Percentiles rank a stretch among this genome's conserved stretches.
Conservation (phyloP, 2,329 filamentous ascomycete species). For the Xylariaceae sp. region DNA sequence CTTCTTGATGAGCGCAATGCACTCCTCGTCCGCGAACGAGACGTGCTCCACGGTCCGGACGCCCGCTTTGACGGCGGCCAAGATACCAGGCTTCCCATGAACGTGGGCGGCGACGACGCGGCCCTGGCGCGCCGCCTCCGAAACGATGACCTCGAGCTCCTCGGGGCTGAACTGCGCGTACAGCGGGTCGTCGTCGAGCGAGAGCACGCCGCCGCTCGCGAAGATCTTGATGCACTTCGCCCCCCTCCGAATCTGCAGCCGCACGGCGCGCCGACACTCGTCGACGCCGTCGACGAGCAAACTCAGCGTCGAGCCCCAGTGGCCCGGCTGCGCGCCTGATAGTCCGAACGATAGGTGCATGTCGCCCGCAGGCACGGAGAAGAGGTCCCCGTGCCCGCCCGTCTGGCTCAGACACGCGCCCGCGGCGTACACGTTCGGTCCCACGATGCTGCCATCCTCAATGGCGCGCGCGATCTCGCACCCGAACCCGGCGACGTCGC, state of each 20-base stretch:
- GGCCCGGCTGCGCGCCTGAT: constrained; percentile 39
- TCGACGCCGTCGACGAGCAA: constrained; percentile 49
- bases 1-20: constrained; percentile 47
- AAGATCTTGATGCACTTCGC: constrained; percentile 51
- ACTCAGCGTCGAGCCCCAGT: constrained; percentile 40
- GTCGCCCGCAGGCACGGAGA: constrained; percentile 44
- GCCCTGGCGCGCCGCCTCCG: constrained; percentile 46
- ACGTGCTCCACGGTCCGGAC: constrained; percentile 50
- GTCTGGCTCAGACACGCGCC: constrained; percentile 46
- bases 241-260: constrained; percentile 49
- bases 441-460: constrained; percentile 43
- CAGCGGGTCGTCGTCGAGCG: constrained; percentile 48
- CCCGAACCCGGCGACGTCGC: constrained; percentile 44
- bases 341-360: constrained; percentile 46
- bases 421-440: constrained; percentile 43
- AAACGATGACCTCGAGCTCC: constrained; percentile 48
- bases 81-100: constrained; percentile 50
- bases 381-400: constrained; percentile 46
- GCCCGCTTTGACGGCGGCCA: constrained; percentile 47
- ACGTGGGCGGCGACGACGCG: constrained; percentile 50
- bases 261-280: constrained; percentile 49
- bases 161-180: constrained; percentile 49
- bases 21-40: constrained; percentile 51
- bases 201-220: constrained; percentile 49
- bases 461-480: constrained; percentile 44